A percentile compares a stretch with the other conserved stretches of the same genome.
Evolutionary conservation across 768 basidiomycete genomes (phyloP).

Genomic region (Floccularia luteovirens): DNA sequence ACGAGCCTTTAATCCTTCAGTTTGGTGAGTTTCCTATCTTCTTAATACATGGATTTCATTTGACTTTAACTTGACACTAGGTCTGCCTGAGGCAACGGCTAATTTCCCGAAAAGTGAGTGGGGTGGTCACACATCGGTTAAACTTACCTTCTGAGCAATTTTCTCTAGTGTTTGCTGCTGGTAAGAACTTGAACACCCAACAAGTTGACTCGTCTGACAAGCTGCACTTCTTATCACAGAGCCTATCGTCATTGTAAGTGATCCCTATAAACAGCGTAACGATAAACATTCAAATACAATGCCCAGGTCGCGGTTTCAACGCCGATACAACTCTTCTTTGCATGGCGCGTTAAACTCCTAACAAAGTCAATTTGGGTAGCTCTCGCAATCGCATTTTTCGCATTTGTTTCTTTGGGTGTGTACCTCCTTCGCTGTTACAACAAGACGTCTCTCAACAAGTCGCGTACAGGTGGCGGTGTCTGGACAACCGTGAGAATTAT

Average conservation of each 20-base stretch:
- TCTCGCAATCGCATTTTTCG: conserved; percentile 20
- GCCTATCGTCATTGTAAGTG: conserved; percentile 22
- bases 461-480: conserved; percentile 33
- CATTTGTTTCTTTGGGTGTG: conserved; percentile 26
- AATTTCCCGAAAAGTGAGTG: conserved; percentile 26
- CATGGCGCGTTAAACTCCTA: conserved; percentile 32
- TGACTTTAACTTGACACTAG: conserved; percentile 9
- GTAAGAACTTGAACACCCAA: conserved; percentile 3
- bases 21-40: conserved; percentile 20
- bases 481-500: conserved; percentile 29
- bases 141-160: not conserved
- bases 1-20: conserved; percentile 34
- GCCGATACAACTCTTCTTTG: conserved; percentile 39
- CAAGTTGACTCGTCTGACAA: not conserved
- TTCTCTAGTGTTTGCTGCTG: conserved; percentile 13
- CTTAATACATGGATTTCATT: not conserved
- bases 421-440: not conserved
- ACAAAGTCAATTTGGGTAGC: conserved; percentile 29
- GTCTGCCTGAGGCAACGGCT: conserved; percentile 20
- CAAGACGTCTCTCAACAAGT: not conserved
- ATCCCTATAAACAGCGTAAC: conserved; percentile 2
- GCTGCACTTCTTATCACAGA: conserved; percentile 13
- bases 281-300: not conserved
- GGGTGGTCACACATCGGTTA: not conserved
- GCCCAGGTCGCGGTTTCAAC: conserved; percentile 35